A percentile compares a stretch with the other conserved stretches of the same genome.
These are phyloP conservation scores for Nicotiana paniculata DNA, from an alignment of 257 asterid species.

Conservation along the genomic window DNA sequence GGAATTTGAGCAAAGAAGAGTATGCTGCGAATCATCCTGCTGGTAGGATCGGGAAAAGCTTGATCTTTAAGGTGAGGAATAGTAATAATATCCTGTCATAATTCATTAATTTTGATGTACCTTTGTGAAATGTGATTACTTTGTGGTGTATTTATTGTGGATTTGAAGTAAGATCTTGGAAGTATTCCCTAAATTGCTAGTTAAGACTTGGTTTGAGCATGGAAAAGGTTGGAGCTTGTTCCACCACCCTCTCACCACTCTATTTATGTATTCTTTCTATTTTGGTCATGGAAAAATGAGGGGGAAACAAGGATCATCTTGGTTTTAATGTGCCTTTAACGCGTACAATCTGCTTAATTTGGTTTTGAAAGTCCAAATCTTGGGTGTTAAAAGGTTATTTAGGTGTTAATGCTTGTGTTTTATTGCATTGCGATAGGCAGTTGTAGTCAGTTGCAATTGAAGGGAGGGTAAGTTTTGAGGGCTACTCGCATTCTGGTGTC, in stretches of 20 bases:
- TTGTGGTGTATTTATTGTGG: background rate
- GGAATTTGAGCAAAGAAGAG: slow-evolving; percentile 68
- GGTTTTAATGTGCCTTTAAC: background rate
- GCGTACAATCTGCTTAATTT: background rate
- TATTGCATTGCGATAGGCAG: background rate
- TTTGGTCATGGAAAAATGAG: background rate
- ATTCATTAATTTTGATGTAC: background rate
- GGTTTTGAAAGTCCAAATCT: background rate
- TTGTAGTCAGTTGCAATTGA: background rate
- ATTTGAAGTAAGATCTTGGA: background rate
- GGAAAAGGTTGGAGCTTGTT: background rate
- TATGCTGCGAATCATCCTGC: slow-evolving; percentile 73
- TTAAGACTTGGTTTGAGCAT: background rate
- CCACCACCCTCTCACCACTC: background rate
- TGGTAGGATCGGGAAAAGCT: slow-evolving; percentile 48
- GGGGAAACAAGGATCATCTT: background rate
- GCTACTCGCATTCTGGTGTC: background rate
- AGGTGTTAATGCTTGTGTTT: background rate
- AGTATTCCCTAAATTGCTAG: background rate
- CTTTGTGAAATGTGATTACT: background rate
- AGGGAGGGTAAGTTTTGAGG: background rate
- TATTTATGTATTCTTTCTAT: background rate
- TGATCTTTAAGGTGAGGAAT: slow-evolving; percentile 69
- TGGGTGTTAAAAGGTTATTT: background rate
- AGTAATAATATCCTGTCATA: background rate